Evolutionary conservation across 768 basidiomycete species (phyloP), one percentile per base, ranked within the genome.

Genomic region (Multifurca ochricompacta): DNA sequence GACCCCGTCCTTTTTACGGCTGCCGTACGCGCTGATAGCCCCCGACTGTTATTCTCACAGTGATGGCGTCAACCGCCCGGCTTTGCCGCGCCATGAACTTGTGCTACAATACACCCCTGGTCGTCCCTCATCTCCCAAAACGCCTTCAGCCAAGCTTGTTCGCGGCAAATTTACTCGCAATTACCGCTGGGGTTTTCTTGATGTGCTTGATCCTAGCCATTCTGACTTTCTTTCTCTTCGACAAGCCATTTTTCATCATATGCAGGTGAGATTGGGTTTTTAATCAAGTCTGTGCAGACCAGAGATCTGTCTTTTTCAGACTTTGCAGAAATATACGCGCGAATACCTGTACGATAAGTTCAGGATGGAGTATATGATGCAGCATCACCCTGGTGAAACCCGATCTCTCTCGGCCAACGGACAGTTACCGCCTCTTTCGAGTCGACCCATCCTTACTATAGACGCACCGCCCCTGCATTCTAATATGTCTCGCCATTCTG

Each of bases 1-100:
- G 58, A 68, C 78, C 39, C 73, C 82, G 53, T 73, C 81, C 44
- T 73, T 80, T 56, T 67, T 83, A 63, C 80, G 83, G 53, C 76
- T 90, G 49, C 88, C 88, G n/a, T 90, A 87, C 69, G 85, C 89
- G 14, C 77, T 91, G 66, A 81, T 89, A 63, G 85, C 89, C 7
- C 89, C 89, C 18, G 89, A 91, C 69, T 74, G 78, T 52, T 91
- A 88, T 70, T 85, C 86, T 47, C 87, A 90, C 69, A 87, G 84
- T 67, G 88, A 90, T 64, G 88, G 88, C 9, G 82, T 89, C 49
- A 68, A 76, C 37, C 75, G 82, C 54, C 69, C 73, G 25, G 67
- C 76, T 25, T 74, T 71, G 19, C 77, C 83, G 9, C 82, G 87
- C 44, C 81, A 84, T 62, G 86, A 89, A 63, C 77, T 89, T 25